phyloP scores from a whole-genome alignment of 208 protist species.

The Wallacemonas rigidus region DNA sequence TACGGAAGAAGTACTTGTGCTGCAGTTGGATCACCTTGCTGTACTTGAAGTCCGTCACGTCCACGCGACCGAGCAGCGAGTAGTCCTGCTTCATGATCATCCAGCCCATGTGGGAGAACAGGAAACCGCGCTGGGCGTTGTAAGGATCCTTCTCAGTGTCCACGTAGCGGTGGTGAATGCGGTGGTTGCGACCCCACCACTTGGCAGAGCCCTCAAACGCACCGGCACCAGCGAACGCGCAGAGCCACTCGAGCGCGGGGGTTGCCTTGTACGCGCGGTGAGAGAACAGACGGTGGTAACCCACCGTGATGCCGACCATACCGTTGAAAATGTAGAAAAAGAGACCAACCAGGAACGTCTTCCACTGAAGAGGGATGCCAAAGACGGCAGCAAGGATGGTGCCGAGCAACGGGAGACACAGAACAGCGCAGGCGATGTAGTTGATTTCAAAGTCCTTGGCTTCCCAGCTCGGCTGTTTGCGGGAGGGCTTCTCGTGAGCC shows the following conservation, averaged over 20 bases:
- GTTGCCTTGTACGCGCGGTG: conserved; percentile 83
- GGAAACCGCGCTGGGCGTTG: conserved; percentile 88
- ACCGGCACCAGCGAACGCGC: conserved; percentile 78
- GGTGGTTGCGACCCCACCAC: conserved; percentile 91
- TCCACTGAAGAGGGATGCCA: conserved; percentile 68
- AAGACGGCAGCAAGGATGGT: conserved; percentile 28
- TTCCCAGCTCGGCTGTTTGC: conserved; percentile 55
- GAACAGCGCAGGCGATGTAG: conserved; percentile 70
- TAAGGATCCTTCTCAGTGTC: conserved; percentile 93
- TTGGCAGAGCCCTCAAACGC: conserved; percentile 92
- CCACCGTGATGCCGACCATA: conserved; percentile 88
- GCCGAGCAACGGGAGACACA: conserved; percentile 52
- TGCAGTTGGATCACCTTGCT: conserved; percentile 88
- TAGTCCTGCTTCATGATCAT: conserved; percentile 93
- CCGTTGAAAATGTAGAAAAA: conserved; percentile 86
- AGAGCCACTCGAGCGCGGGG: conserved; percentile 62
- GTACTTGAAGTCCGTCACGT: conserved; percentile 85
- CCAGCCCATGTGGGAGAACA: conserved; percentile 92
- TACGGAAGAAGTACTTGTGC: conserved; percentile 84
- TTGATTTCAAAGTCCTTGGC: conserved; percentile 80
- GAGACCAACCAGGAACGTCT: conserved; percentile 64
- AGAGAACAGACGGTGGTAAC: conserved; percentile 91
- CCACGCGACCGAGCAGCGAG: conserved; percentile 75
- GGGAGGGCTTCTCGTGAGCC: conserved; percentile 35
- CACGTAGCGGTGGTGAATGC: conserved; percentile 91